A percentile compares a stretch with the other conserved stretches of the same genome.
Evolutionary conservation across 2,329 filamentous ascomycete species (phyloP).

Genomic region (Conoideocrella luteorostrata): DNA sequence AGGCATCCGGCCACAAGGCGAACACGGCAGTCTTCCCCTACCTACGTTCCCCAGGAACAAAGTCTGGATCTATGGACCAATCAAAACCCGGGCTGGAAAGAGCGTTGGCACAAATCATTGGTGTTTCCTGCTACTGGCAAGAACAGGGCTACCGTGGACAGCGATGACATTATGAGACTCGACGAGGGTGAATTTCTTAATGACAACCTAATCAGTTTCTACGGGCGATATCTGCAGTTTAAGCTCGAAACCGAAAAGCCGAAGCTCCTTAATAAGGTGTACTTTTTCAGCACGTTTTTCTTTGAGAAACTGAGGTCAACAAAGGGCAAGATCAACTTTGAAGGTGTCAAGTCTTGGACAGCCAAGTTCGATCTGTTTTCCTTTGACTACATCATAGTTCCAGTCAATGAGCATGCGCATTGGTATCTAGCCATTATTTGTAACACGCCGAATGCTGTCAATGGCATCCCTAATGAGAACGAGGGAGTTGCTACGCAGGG

Average conservation of each 20-base stretch:
- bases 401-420: slow-evolving; percentile 79
- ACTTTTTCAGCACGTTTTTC: slow-evolving; percentile 92
- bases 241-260: slow-evolving; percentile 48
- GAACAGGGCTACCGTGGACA: slow-evolving; percentile 60
- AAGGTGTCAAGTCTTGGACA: slow-evolving; percentile 83
- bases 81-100: slow-evolving; percentile 44
- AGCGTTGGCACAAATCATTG: slow-evolving; percentile 51
- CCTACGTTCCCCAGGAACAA: slow-evolving; percentile 6
- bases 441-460: slow-evolving; percentile 64
- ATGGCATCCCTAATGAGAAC: slow-evolving; percentile 11
- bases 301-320: slow-evolving; percentile 67
- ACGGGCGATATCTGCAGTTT: slow-evolving; percentile 67
- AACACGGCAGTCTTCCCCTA: slow-evolving; percentile 17
- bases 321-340: slow-evolving; percentile 67
- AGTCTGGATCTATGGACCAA: slow-evolving; percentile 40
- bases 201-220: slow-evolving; percentile 87
- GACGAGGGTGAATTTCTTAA: slow-evolving; percentile 85
- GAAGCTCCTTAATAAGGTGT: slow-evolving; percentile 57
- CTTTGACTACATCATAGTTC: slow-evolving; percentile 85
- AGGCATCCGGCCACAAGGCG: slow-evolving; percentile 16
- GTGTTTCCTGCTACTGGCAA: slow-evolving; percentile 53
- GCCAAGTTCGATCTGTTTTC: slow-evolving; percentile 74
- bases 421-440: slow-evolving; percentile 97
- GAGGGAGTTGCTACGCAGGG: slow-evolving; percentile 9
- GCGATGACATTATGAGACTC: slow-evolving; percentile 67